Evolutionary conservation across 2,329 filamentous ascomycete genomes (phyloP).

Genomic region (Alternaria sp.): DNA sequence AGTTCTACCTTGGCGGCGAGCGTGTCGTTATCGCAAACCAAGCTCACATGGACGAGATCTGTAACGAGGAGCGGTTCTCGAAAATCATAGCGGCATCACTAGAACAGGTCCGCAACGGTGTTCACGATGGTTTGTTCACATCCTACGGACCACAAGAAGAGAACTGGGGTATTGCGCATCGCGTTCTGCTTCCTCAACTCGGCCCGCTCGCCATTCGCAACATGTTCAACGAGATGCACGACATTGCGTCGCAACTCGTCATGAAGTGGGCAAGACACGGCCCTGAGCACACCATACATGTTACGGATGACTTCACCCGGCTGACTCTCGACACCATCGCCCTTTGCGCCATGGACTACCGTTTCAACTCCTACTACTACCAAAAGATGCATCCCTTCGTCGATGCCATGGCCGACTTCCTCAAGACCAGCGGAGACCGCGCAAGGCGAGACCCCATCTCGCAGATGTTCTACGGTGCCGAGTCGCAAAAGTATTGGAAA

Average conservation of each 20-base stretch:
- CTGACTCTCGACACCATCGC: constrained; percentile 49
- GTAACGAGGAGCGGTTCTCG: constrained; percentile 46
- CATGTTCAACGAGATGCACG: constrained; percentile 67
- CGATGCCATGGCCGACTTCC: constrained; percentile 47
- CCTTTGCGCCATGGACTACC: constrained; percentile 49
- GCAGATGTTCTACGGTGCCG: constrained; percentile 44
- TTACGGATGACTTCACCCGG: constrained; percentile 49
- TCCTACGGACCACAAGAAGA: constrained; percentile 47
- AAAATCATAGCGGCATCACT: constrained; percentile 40
- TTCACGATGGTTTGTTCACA: constrained; percentile 52
- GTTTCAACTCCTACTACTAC: constrained; percentile 51
- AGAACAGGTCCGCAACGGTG: constrained; percentile 44
- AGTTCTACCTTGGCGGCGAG: constrained; percentile 36
- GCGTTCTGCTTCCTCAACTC: constrained; percentile 71
- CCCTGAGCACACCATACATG: constrained; percentile 38
- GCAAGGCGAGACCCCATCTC: constrained; percentile 38
- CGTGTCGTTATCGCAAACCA: constrained; percentile 42
- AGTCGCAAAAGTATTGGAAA: constrained; percentile 58
- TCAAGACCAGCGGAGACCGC: constrained; percentile 45
- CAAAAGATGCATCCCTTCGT: constrained; percentile 48
- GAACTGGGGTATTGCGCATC: constrained; percentile 64
- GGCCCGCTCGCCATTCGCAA: constrained; percentile 69
- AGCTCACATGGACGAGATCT: constrained; percentile 49
- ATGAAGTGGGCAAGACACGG: constrained; percentile 71
- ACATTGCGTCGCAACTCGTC: constrained; percentile 69